phyloP scores from a whole-genome alignment of 2,329 filamentous ascomycete species.

The Emydomyces testavorans region DNA sequence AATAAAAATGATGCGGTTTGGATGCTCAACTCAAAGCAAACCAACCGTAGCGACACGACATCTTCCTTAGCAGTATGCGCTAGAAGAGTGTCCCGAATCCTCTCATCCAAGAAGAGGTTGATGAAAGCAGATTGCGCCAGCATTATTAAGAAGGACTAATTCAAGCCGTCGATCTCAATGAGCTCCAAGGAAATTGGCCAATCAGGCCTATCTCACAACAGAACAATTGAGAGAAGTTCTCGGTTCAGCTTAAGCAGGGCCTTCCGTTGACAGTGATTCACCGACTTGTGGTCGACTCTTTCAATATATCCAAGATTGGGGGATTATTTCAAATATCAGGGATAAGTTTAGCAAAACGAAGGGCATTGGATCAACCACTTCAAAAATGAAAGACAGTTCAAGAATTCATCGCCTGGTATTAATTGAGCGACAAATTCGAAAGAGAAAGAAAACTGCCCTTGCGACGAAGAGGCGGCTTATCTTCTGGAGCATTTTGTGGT shows the following conservation, averaged over 20 bases:
- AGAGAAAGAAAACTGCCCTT: neutral
- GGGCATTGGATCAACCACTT: neutral
- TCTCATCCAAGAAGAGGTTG: constrained; percentile 24
- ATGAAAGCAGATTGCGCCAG: neutral
- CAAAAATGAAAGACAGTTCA: neutral
- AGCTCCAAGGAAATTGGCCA: constrained; percentile 4
- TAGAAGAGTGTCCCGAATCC: constrained; percentile 26
- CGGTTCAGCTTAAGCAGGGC: neutral
- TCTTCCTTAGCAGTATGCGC: constrained; percentile 25
- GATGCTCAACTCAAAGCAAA: constrained; percentile 27
- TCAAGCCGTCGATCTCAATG: neutral
- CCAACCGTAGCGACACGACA: constrained; percentile 27
- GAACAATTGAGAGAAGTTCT: neutral
- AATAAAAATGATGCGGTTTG: constrained; percentile 32
- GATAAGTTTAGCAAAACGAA: neutral
- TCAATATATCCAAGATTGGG: neutral
- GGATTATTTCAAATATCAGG: neutral
- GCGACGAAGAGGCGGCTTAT: neutral
- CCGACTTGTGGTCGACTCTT: constrained; percentile 1
- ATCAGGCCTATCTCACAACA: neutral
- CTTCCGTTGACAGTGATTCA: neutral
- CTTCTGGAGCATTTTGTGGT: neutral
- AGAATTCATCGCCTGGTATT: neutral
- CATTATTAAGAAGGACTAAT: constrained; percentile 2
- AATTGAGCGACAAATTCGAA: neutral